Conservation (phyloP, 2,329 filamentous ascomycete genomes). For the Lizonia empirigonia region DNA sequence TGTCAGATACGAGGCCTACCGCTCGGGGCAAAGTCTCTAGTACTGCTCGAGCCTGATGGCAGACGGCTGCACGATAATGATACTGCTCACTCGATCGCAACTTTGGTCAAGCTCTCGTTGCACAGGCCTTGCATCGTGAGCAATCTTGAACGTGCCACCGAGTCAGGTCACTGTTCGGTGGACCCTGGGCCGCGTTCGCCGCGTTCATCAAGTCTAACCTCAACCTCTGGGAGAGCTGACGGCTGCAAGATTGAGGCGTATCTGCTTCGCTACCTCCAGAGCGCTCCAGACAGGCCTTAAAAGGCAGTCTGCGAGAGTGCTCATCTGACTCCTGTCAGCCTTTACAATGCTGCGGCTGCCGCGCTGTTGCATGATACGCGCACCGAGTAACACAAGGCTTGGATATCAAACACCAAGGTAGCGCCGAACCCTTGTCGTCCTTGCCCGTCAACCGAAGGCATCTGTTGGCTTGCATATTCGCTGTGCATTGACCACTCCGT, state of each 20-base stretch:
- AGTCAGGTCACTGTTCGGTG: slow-evolving; percentile 19
- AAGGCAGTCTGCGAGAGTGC: slow-evolving; percentile 10
- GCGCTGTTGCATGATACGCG: slow-evolving; percentile 27
- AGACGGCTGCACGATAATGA: slow-evolving; percentile 23
- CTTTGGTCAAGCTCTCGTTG: slow-evolving; percentile 14
- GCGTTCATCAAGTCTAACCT: slow-evolving; percentile 15
- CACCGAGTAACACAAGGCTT: slow-evolving; percentile 26
- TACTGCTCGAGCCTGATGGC: slow-evolving; percentile 28
- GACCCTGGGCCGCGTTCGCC: slow-evolving; percentile 30
- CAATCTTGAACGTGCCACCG: slow-evolving; percentile 25
- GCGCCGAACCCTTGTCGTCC: slow-evolving; percentile 25
- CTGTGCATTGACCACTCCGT: slow-evolving; percentile 23
- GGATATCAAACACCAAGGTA: slow-evolving; percentile 28
- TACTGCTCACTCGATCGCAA: slow-evolving; percentile 13
- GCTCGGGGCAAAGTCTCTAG: slow-evolving; percentile 28
- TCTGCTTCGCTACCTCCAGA: slow-evolving; percentile 5
- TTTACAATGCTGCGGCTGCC: slow-evolving; percentile 27
- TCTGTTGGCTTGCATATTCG: slow-evolving; percentile 15
- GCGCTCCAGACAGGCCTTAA: slow-evolving; percentile 8
- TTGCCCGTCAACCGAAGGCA: slow-evolving; percentile 27
- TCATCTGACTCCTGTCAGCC: slow-evolving; percentile 22
- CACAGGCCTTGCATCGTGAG: slow-evolving; percentile 21
- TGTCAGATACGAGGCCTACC: slow-evolving; percentile 30
- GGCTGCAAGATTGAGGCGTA: slow-evolving; percentile 12
- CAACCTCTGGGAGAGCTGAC: slow-evolving; percentile 9